Conservation (phyloP, 1,284 basidiomycete species). For the Cryptococcus jaspeensis region DNA sequence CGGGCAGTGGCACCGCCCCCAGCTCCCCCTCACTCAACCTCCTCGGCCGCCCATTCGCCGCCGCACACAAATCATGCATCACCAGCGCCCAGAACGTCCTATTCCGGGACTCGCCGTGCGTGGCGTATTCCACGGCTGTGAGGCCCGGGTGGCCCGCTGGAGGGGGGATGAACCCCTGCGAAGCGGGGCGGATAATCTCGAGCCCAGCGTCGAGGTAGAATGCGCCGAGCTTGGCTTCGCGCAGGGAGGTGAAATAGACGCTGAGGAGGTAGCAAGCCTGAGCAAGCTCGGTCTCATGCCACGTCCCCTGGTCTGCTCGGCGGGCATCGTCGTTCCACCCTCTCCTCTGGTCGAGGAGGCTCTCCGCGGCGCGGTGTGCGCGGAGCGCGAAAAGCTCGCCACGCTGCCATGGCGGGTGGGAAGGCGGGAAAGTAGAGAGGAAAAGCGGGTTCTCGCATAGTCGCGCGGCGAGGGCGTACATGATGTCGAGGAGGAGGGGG, state of each 20-base stretch:
- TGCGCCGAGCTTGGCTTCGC: slow-evolving; percentile 43
- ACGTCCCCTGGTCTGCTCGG: slow-evolving; percentile 34
- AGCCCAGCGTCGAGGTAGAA: slow-evolving; percentile 49
- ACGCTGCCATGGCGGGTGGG: slow-evolving; percentile 36
- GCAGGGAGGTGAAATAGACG: slow-evolving; percentile 49
- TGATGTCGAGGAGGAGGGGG: slow-evolving; percentile 51
- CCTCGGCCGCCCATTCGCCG: slow-evolving; percentile 39
- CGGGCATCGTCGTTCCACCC: slow-evolving; percentile 34
- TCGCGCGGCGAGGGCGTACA: slow-evolving; percentile 51
- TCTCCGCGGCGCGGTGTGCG: slow-evolving; percentile 36
- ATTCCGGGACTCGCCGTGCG: slow-evolving; percentile 40
- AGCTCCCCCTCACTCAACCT: slow-evolving; percentile 42
- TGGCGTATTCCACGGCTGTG: slow-evolving; percentile 33
- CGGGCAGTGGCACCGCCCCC: slow-evolving; percentile 42
- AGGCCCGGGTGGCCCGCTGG: slow-evolving; percentile 29
- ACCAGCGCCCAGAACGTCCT: slow-evolving; percentile 51
- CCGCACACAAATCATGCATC: slow-evolving; percentile 46
- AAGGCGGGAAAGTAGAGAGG: slow-evolving; percentile 28
- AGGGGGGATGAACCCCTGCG: slow-evolving; percentile 22
- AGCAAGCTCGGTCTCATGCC: slow-evolving; percentile 52
- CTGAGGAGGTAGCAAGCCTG: slow-evolving; percentile 49
- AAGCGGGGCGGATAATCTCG: slow-evolving; percentile 32
- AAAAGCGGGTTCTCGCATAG: slow-evolving; percentile 43
- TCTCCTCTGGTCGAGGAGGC: slow-evolving; percentile 32
- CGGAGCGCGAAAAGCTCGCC: slow-evolving; percentile 46